Conservation (phyloP, 768 basidiomycete species). For the Boletus barrowsii region DNA sequence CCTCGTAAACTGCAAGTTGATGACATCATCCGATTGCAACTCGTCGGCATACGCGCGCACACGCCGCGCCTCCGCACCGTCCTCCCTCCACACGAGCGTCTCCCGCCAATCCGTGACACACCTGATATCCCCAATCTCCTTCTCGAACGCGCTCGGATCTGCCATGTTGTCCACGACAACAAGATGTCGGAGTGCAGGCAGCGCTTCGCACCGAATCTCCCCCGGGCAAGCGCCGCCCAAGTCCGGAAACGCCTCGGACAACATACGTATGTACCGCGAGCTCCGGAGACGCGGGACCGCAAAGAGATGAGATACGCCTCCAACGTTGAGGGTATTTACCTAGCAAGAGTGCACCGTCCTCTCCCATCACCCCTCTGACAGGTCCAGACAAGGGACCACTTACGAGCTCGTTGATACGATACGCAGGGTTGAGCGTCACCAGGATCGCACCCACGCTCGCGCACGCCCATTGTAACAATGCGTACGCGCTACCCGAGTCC, state of each 20-base stretch:
- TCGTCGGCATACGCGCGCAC: conserved; percentile 42
- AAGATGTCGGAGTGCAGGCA: conserved; percentile 62
- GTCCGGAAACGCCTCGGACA: conserved; percentile 57
- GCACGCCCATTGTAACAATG: conserved; percentile 81
- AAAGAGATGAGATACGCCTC: conserved; percentile 66
- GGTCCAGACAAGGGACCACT: conserved; percentile 16
- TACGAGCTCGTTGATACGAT: conserved; percentile 68
- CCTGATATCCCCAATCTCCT: conserved; percentile 40
- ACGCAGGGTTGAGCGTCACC: conserved; percentile 82
- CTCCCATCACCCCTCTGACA: neutral
- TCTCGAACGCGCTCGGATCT: conserved; percentile 37
- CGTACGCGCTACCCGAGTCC: conserved; percentile 56
- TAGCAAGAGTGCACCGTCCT: conserved; percentile 24
- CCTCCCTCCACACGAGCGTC: conserved; percentile 64
- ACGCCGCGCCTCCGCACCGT: conserved; percentile 38
- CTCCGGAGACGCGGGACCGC: conserved; percentile 66
- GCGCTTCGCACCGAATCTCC: conserved; percentile 50
- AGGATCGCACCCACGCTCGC: conserved; percentile 82
- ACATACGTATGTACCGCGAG: conserved; percentile 60
- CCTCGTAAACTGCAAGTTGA: conserved; percentile 88
- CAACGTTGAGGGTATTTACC: conserved; percentile 61
- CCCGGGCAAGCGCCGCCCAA: conserved; percentile 49
- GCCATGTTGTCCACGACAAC: conserved; percentile 64
- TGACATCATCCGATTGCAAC: conserved; percentile 62
- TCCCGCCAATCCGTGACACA: conserved; percentile 71